Percentiles rank a stretch among this genome's conserved stretches.
phyloP scores from a whole-genome alignment of 331 rosid genomes.

The Ulmus americana region DNA sequence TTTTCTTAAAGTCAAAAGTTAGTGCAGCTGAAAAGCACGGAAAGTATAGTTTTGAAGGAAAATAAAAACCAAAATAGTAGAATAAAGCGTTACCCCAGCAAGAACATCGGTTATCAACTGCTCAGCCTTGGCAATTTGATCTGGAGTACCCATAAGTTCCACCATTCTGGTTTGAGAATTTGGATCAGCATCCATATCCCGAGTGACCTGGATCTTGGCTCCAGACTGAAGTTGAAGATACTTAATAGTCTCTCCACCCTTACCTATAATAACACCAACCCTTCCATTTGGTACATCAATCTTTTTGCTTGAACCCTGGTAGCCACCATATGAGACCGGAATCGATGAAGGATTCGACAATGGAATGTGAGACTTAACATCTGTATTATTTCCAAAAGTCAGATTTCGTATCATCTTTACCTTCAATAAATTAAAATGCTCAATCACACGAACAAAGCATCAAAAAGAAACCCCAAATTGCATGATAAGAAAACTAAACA shows the following conservation, averaged over 20 bases:
- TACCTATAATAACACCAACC: slow-evolving; percentile 94
- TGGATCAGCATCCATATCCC: slow-evolving; percentile 86
- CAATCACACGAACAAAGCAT: neutral
- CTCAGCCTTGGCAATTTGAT: slow-evolving; percentile 76
- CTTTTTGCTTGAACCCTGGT: slow-evolving; percentile 66
- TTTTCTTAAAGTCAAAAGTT: neutral
- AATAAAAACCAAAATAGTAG: neutral
- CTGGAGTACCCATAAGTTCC: slow-evolving; percentile 88
- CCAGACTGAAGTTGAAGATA: slow-evolving; percentile 91
- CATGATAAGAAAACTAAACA: too few relatives aligned
- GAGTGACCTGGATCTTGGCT: slow-evolving; percentile 91
- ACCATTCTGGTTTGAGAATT: slow-evolving; percentile 53
- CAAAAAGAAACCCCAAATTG: neutral
- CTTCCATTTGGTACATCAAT: slow-evolving; percentile 89
- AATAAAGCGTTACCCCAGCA: slow-evolving; percentile 49
- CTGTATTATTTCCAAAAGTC: slow-evolving; percentile 30
- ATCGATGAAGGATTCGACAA: slow-evolving; percentile 37
- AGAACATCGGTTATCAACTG: slow-evolving; percentile 81
- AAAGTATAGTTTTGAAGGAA: neutral
- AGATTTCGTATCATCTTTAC: neutral
- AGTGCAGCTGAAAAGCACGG: neutral
- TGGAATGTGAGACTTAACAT: slow-evolving; percentile 44
- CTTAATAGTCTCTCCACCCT: slow-evolving; percentile 94
- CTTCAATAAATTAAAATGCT: neutral
- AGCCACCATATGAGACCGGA: slow-evolving; percentile 60